Percentiles rank a stretch among this genome's conserved stretches.
phyloP scores from a whole-genome alignment of 2,329 filamentous ascomycete genomes.

The Fusarium pseudocircinatum region DNA sequence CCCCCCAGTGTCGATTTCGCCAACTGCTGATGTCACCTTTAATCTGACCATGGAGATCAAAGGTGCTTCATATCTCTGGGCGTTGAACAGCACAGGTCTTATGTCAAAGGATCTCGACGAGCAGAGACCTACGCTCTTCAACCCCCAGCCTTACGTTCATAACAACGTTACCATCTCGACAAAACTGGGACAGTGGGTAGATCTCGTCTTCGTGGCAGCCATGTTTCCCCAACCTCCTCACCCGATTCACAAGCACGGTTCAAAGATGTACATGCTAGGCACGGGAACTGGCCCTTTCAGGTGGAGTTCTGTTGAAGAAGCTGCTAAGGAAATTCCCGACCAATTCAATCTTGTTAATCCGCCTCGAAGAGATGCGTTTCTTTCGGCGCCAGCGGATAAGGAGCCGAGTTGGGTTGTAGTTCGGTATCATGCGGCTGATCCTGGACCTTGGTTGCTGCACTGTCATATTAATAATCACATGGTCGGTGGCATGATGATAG shows the following conservation, averaged over 20 bases:
- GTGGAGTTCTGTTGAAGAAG: slow-evolving; percentile 64
- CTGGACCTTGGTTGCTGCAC: slow-evolving; percentile 64
- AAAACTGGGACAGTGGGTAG: slow-evolving; percentile 61
- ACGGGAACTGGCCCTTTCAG: slow-evolving; percentile 59
- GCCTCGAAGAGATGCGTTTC: slow-evolving; percentile 58
- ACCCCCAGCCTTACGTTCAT: slow-evolving; percentile 45
- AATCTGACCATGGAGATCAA: slow-evolving; percentile 53
- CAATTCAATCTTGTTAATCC: slow-evolving; percentile 68
- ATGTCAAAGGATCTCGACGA: slow-evolving; percentile 51
- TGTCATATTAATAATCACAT: slow-evolving; percentile 66
- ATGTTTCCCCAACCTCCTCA: slow-evolving; percentile 60
- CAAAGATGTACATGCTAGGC: slow-evolving; percentile 68
- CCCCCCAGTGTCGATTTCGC: slow-evolving; percentile 55
- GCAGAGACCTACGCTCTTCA: slow-evolving; percentile 57
- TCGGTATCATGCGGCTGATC: slow-evolving; percentile 62
- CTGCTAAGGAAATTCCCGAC: slow-evolving; percentile 55
- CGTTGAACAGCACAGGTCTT: slow-evolving; percentile 58
- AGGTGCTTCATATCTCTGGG: slow-evolving; percentile 62
- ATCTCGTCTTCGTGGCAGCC: slow-evolving; percentile 61
- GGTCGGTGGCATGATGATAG: slow-evolving; percentile 64
- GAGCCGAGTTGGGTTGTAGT: slow-evolving; percentile 57
- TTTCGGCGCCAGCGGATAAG: slow-evolving; percentile 33
- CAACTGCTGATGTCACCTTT: slow-evolving; percentile 57
- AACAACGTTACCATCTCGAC: slow-evolving; percentile 62
- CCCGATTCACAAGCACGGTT: slow-evolving; percentile 72